Evolutionary conservation across 805 yeast species (phyloP).

Genomic region (Hagleromyces aurorensis): DNA sequence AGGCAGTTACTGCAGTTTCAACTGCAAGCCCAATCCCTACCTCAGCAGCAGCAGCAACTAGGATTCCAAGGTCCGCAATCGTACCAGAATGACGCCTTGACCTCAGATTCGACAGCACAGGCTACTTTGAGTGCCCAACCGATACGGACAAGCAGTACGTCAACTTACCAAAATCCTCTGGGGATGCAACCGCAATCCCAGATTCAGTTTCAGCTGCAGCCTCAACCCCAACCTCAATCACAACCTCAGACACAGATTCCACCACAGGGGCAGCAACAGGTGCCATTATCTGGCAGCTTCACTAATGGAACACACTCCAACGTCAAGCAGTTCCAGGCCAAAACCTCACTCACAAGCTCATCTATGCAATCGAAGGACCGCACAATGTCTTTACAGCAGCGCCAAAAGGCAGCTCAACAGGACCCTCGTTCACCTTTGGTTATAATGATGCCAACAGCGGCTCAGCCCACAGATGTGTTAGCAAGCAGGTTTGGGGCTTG

Average conservation of each 20-base stretch:
- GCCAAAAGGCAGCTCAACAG: conserved; percentile 16
- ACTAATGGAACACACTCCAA: conserved; percentile 2
- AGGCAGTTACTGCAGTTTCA: conserved; percentile 1
- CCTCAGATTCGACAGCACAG: conserved; percentile 7
- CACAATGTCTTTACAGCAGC: conserved; percentile 6
- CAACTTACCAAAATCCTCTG: conserved; percentile 7
- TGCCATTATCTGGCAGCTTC: conserved; percentile 1
- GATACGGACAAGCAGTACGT: conserved; percentile 6
- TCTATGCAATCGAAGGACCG: conserved; percentile 11
- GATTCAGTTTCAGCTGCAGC: conserved; percentile 4
- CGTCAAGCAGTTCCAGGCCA: conserved; percentile 6
- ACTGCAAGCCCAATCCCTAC: conserved; percentile 6
- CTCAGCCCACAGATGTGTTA: conserved; percentile 80
- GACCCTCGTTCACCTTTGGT: conserved; percentile 45
- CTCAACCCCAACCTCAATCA: conserved; percentile 5
- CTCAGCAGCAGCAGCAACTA: conserved; percentile 8
- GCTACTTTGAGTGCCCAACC: conserved; percentile 10
- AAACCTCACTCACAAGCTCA: conserved; percentile 11
- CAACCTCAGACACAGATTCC: conserved; percentile 1
- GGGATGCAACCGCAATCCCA: background rate
- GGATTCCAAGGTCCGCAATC: conserved; percentile 6
- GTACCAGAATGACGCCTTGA: conserved; percentile 4
- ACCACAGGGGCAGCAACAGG: conserved; percentile 2
- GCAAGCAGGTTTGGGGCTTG: conserved; percentile 81
- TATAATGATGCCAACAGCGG: conserved; percentile 46